Base-by-base conservation (phyloP, 495 filamentous ascomycete genomes). In the Neurospora cerealis region DNA sequence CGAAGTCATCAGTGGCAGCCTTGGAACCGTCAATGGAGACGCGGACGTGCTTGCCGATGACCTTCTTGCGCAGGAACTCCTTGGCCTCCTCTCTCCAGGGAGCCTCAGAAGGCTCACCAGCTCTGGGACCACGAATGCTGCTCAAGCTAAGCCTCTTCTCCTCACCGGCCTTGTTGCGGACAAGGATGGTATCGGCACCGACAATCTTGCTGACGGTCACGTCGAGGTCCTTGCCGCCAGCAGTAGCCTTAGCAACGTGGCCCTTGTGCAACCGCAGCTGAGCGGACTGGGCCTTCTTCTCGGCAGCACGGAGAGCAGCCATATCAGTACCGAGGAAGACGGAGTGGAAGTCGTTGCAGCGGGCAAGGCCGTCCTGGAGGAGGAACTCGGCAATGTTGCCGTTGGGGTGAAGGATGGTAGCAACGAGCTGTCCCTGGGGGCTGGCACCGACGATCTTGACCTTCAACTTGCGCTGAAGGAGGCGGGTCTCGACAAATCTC, bases 31-130 rank as follows among this genome's bases (percentile, higher is more conserved):
- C 94, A 71, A 96, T 89, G 24, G 87, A 90, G 39, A 97, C 87
- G 80, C 90, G 90, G 60, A 98, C 94, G 77, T 97, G 93, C 83
- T 99, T 99, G 42, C 93, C 96, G 78, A 99, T 98, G 6, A 98
- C 82, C 79, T 90, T 93, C 86, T 97, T 98, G 42, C 96, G 89
- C 75, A 98, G 83, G 79, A 92, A 98, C 81, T 99, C 96, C 85
- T 98, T 98, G 19, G 96, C 95, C 76, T 98, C 95, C 13, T 95
- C 91, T 72, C 89, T 88, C 82, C 93, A 98, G 3, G 94, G 95
- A 19, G 92, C 87, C 81, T 98, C 87, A 7, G 82, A 78, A 5
- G 83, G 77, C 73, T 89, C 87, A 37, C 80, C 82, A 8, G 80
- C 74, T 75, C 97, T 94, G 19, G 96, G 96, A 60, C 96, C 95